Evolutionary conservation across 2,329 filamentous ascomycete species (phyloP).

Genomic region (Colletotrichum phormii): DNA sequence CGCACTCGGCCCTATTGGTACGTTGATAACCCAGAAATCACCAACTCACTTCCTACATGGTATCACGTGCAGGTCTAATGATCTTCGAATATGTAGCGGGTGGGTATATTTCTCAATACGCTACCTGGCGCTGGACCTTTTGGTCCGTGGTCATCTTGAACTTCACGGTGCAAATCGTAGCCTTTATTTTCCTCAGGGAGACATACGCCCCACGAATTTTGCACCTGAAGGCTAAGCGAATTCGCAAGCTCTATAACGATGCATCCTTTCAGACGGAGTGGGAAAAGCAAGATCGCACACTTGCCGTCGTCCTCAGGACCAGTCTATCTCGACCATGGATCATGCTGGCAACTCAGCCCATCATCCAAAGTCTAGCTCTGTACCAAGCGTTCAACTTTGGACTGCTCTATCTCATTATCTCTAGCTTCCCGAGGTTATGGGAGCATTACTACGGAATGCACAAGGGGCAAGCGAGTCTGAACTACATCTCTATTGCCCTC

Average conservation of each 20-base stretch:
- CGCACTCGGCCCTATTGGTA: slow-evolving; percentile 59
- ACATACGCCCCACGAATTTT: slow-evolving; percentile 53
- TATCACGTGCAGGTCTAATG: slow-evolving; percentile 44
- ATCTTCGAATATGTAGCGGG: slow-evolving; percentile 47
- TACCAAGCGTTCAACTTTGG: slow-evolving; percentile 72
- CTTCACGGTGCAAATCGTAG: slow-evolving; percentile 47
- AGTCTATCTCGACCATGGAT: slow-evolving; percentile 66
- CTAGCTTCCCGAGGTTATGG: slow-evolving; percentile 72
- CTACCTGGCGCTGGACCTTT: slow-evolving; percentile 59
- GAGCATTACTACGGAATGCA: slow-evolving; percentile 64
- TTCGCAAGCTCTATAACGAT: slow-evolving; percentile 48
- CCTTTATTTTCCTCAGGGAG: slow-evolving; percentile 49
- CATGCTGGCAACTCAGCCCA: slow-evolving; percentile 68
- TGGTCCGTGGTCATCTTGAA: slow-evolving; percentile 57
- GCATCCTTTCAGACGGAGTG: slow-evolving; percentile 47
- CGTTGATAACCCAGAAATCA: slow-evolving; percentile 10
- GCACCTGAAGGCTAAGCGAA: slow-evolving; percentile 43
- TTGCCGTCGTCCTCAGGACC: slow-evolving; percentile 40
- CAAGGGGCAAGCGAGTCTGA: slow-evolving; percentile 69
- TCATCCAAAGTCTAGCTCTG: slow-evolving; percentile 66
- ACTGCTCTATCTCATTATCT: slow-evolving; percentile 72
- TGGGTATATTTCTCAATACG: slow-evolving; percentile 50
- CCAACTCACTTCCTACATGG: background rate
- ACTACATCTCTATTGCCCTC: slow-evolving; percentile 72
- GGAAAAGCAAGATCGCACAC: slow-evolving; percentile 50